Evolutionary conservation across 2,329 filamentous ascomycete species (phyloP).

Genomic region (Cucurbitaria berberidis): DNA sequence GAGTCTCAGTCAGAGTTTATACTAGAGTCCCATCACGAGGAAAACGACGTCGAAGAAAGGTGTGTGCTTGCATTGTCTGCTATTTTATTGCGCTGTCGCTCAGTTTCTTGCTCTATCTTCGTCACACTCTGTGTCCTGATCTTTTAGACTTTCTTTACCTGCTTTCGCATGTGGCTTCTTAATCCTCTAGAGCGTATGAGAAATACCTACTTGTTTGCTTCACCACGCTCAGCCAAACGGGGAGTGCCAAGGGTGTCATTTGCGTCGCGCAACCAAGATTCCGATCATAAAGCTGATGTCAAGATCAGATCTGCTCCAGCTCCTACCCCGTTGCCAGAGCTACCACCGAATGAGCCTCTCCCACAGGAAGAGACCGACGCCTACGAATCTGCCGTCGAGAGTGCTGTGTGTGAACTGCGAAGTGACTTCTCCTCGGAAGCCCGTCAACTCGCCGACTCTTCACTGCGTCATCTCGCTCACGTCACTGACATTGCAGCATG

Average conservation of each 20-base stretch:
- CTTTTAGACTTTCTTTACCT: neutral
- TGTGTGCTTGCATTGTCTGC: neutral
- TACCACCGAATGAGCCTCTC: neutral
- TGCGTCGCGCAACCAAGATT: too few relatives aligned
- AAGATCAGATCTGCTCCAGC: neutral
- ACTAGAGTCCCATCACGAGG: neutral
- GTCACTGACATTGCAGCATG: slow-evolving; percentile 46
- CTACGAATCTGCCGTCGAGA: slow-evolving; percentile 8
- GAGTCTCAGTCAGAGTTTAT: neutral
- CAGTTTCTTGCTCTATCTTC: neutral
- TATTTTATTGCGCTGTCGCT: neutral
- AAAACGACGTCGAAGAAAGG: neutral
- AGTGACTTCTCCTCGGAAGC: slow-evolving; percentile 57
- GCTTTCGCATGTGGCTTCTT: too few relatives aligned
- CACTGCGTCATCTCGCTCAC: slow-evolving; percentile 58
- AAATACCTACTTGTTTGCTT: too few relatives aligned
- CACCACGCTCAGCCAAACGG: too few relatives aligned
- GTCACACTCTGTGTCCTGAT: neutral
- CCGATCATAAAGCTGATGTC: neutral
- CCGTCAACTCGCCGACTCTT: slow-evolving; percentile 62
- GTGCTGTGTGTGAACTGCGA: slow-evolving; percentile 12
- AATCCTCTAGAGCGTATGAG: too few relatives aligned
- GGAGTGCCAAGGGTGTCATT: too few relatives aligned
- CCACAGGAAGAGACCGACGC: slow-evolving; percentile 9
- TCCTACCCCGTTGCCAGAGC: neutral